Evolutionary conservation across 441 rosid genomes (phyloP).

Genomic region (Viola pubescens): DNA sequence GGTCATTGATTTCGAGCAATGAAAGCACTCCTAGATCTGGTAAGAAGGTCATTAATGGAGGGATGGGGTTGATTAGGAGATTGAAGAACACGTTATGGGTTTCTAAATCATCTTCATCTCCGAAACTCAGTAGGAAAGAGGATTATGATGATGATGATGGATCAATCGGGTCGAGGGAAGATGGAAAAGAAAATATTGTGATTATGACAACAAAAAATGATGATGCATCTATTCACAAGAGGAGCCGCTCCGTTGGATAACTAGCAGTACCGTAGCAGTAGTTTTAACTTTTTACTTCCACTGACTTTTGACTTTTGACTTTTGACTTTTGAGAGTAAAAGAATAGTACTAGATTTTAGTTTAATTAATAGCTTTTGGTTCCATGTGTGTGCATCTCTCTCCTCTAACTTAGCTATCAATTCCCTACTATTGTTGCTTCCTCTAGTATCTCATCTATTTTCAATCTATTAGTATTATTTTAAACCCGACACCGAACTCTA

Average conservation of each 20-base stretch:
- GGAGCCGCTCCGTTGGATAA: background rate
- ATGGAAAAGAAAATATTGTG: background rate
- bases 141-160: background rate
- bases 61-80: constrained; percentile 40
- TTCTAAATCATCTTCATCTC: constrained; percentile 28
- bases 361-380: too few relatives aligned
- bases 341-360: too few relatives aligned
- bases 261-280: background rate
- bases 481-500: too few relatives aligned
- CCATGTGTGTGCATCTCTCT: too few relatives aligned
- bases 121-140: constrained; percentile 2
- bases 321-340: too few relatives aligned
- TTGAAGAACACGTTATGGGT: constrained; percentile 43
- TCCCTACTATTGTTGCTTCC: too few relatives aligned
- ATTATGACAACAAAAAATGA: background rate
- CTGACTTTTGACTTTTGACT: too few relatives aligned
- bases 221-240: background rate
- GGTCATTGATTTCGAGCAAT: constrained; percentile 7
- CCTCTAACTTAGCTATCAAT: too few relatives aligned
- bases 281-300: too few relatives aligned
- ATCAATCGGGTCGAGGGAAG: too few relatives aligned
- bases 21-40: constrained; percentile 13
- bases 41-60: constrained; percentile 26
- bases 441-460: too few relatives aligned
- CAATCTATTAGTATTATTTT: too few relatives aligned